Conservation (phyloP, 495 filamentous ascomycete species). For the Sphaerosporella brunnea region DNA sequence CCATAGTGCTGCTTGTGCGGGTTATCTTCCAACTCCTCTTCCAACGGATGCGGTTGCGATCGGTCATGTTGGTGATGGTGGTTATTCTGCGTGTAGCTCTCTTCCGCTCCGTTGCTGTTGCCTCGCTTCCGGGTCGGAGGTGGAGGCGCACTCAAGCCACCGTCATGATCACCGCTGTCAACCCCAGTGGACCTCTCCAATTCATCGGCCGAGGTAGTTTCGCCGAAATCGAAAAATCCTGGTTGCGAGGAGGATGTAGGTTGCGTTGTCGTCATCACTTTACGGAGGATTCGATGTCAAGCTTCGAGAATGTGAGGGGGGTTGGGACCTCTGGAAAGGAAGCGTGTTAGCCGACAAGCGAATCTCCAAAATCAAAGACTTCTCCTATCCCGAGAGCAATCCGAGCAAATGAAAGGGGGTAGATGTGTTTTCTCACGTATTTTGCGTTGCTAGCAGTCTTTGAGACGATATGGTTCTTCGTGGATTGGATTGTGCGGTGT, state of each 20-base stretch:
- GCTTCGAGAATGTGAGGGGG: not conserved
- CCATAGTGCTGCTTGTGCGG: conserved; percentile 1
- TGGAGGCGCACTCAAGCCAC: conserved; percentile 1
- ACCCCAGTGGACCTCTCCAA: not conserved
- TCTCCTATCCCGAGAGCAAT: too few species aligned
- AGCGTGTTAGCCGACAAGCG: not conserved
- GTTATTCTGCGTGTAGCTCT: not conserved
- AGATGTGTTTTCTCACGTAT: too few species aligned
- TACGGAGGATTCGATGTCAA: not conserved
- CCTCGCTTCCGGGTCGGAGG: conserved; percentile 8
- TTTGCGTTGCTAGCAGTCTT: too few species aligned
- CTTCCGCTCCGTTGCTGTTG: not conserved
- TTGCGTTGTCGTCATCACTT: conserved; percentile 4
- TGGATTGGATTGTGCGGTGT: too few species aligned
- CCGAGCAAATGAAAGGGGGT: too few species aligned
- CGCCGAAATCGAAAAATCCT: not conserved
- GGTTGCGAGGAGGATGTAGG: conserved; percentile 1
- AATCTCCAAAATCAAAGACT: too few species aligned
- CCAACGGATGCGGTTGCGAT: not conserved
- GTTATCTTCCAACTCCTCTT: conserved; percentile 1
- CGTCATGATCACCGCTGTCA: not conserved
- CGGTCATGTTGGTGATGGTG: conserved; percentile 2
- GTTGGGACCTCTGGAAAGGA: not conserved
- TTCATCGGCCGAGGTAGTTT: not conserved
- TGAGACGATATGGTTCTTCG: too few species aligned